A percentile compares a stretch with the other conserved stretches of the same genome.
Conservation (phyloP, 345 rosid species). For the Bruguiera gymnorhiza region DNA sequence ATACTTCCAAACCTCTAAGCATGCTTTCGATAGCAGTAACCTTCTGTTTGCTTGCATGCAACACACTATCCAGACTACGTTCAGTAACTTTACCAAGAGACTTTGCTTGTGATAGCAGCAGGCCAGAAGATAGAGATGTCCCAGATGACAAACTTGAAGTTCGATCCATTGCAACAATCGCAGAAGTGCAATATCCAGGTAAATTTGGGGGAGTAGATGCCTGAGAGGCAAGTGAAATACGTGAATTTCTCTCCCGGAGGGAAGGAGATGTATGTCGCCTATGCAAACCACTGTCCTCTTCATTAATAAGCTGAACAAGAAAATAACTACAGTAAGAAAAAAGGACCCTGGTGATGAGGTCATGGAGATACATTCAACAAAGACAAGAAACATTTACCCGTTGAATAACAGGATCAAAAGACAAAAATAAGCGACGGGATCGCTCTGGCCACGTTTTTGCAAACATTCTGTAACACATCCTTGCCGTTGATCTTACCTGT, state of each 20-base stretch:
- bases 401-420: slow-evolving; percentile 94
- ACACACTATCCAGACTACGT: slow-evolving; percentile 92
- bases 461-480: slow-evolving; percentile 98
- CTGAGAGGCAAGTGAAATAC: slow-evolving; percentile 52
- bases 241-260: slow-evolving; percentile 76
- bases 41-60: slow-evolving; percentile 97
- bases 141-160: slow-evolving; percentile 71
- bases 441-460: slow-evolving; percentile 99
- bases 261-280: slow-evolving; percentile 97
- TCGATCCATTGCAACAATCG: slow-evolving; percentile 94
- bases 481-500: slow-evolving; percentile 93
- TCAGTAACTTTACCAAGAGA: slow-evolving; percentile 65
- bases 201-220: slow-evolving; percentile 49
- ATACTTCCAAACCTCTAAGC: slow-evolving; percentile 91
- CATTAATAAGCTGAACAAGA: slow-evolving; percentile 65
- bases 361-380: neutral
- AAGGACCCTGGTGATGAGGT: slow-evolving; percentile 2
- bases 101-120: slow-evolving; percentile 71
- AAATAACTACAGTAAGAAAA: neutral
- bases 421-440: slow-evolving; percentile 85
- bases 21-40: slow-evolving; percentile 98
- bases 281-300: slow-evolving; percentile 95
- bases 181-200: slow-evolving; percentile 94
- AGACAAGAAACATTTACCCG: slow-evolving; percentile 51
- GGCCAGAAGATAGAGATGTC: slow-evolving; percentile 69